Percentiles rank a stretch among this genome's conserved stretches.
phyloP scores from a whole-genome alignment of 768 basidiomycete genomes.

The Termitomyces titanicus region DNA sequence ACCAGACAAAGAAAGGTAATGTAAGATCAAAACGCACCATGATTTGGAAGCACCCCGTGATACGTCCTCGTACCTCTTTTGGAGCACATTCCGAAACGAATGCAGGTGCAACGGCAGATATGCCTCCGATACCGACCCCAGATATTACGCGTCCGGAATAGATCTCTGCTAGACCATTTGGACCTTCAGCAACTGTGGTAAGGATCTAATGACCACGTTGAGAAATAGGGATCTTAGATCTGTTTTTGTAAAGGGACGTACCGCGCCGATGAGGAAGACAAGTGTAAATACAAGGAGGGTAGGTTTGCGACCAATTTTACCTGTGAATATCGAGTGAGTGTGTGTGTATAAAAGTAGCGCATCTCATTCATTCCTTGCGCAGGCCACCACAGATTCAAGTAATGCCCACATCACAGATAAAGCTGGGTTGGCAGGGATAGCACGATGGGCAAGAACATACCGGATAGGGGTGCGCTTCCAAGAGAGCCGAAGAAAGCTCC shows the following conservation, averaged over 20 bases:
- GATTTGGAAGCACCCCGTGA: too few species aligned
- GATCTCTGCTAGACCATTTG: conserved; percentile 64
- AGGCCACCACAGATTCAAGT: neutral
- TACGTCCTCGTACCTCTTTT: too few species aligned
- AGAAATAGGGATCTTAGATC: neutral
- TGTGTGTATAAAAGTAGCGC: neutral
- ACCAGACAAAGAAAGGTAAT: neutral
- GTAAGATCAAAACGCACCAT: conserved; percentile 37
- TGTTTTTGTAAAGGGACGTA: conserved; percentile 25
- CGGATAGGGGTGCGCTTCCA: conserved; percentile 69
- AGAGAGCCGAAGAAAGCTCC: too few species aligned
- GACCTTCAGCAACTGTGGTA: conserved; percentile 61
- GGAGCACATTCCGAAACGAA: too few species aligned
- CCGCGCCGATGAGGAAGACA: conserved; percentile 75
- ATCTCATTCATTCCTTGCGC: neutral
- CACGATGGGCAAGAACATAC: conserved; percentile 39
- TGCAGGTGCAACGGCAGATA: too few species aligned
- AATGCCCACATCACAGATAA: neutral
- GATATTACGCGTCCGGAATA: too few species aligned
- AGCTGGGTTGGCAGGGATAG: neutral
- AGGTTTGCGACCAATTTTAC: conserved; percentile 60
- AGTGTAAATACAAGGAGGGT: too few species aligned
- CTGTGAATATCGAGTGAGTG: conserved; percentile 25
- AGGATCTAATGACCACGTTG: conserved; percentile 46
- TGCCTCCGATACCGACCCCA: too few species aligned